A percentile compares a stretch with the other conserved stretches of the same genome.
phyloP scores from a whole-genome alignment of 106 monocot genomes.

The Acorus gramineus region DNA sequence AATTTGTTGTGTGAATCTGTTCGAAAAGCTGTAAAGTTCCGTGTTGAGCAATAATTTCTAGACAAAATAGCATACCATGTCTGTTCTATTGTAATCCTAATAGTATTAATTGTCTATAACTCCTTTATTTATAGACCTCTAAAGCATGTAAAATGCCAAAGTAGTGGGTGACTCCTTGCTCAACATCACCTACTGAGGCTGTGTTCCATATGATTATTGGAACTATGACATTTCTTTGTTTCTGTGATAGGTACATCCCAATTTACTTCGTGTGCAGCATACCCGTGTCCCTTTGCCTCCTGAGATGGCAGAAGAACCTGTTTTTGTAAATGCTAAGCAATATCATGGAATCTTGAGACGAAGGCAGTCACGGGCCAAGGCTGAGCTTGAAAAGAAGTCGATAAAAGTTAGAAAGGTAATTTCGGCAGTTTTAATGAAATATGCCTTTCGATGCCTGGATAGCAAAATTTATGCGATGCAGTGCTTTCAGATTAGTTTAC shows the following conservation, averaged over 20 bases:
- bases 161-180: background rate
- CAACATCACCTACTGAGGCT: background rate
- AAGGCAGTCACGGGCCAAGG: slow-evolving; percentile 37
- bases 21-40: no score
- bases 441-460: no score
- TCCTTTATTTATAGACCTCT: no score
- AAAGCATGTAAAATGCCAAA: no score
- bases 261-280: slow-evolving; percentile 23
- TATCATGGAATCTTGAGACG: slow-evolving; percentile 37
- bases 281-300: slow-evolving; percentile 31
- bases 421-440: no score
- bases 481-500: no score
- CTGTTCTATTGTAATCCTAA: no score
- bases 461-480: no score
- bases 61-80: no score
- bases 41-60: no score
- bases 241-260: slow-evolving; percentile 21
- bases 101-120: no score
- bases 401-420: slow-evolving; percentile 43
- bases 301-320: slow-evolving; percentile 43
- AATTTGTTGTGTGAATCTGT: no score
- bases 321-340: slow-evolving; percentile 37
- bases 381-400: slow-evolving; percentile 33
- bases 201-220: background rate
- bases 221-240: background rate